A percentile compares a stretch with the other conserved stretches of the same genome.
These are phyloP conservation scores for Boletellus deceptivus DNA, from an alignment of 1,284 basidiomycete genomes.

Conservation along the genomic window DNA sequence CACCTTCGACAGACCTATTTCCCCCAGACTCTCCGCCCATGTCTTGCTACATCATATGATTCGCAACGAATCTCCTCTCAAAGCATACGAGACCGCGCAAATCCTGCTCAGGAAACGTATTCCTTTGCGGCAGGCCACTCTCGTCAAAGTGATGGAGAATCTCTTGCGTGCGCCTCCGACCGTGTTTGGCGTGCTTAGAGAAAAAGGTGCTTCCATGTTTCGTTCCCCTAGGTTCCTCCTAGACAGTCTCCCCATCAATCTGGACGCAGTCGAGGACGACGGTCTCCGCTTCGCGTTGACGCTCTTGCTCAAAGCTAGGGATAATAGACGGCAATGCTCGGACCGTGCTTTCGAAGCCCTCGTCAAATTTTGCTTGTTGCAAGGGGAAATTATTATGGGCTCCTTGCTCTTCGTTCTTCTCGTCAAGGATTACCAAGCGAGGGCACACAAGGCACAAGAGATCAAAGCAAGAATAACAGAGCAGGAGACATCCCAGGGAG, in stretches of 20 bases:
- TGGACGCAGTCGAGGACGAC: conserved; percentile 31
- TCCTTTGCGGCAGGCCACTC: conserved; percentile 43
- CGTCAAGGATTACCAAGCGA: conserved; percentile 60
- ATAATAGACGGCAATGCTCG: conserved; percentile 52
- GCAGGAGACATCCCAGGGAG: conserved; percentile 13
- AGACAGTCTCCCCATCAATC: conserved; percentile 18
- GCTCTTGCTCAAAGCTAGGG: conserved; percentile 53
- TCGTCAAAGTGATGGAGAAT: conserved; percentile 44
- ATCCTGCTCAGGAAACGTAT: conserved; percentile 54
- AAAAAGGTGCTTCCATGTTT: conserved; percentile 17
- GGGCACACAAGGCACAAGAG: conserved; percentile 22
- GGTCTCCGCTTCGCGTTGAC: conserved; percentile 50
- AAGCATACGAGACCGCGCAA: conserved; percentile 49
- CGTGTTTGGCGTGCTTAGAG: conserved; percentile 26
- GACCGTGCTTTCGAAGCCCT: conserved; percentile 58
- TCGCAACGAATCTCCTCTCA: conserved; percentile 44
- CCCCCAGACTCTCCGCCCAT: conserved; percentile 60
- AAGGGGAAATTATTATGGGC: conserved; percentile 73
- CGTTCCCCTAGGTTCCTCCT: conserved; percentile 7
- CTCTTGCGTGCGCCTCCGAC: conserved; percentile 32
- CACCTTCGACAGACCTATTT: conserved; percentile 48
- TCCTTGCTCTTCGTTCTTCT: conserved; percentile 65
- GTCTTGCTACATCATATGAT: conserved; percentile 61
- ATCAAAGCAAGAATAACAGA: conserved; percentile 25
- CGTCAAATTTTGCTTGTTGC: conserved; percentile 62